phyloP scores from a whole-genome alignment of 345 rosid genomes.

The Populus simonii region DNA sequence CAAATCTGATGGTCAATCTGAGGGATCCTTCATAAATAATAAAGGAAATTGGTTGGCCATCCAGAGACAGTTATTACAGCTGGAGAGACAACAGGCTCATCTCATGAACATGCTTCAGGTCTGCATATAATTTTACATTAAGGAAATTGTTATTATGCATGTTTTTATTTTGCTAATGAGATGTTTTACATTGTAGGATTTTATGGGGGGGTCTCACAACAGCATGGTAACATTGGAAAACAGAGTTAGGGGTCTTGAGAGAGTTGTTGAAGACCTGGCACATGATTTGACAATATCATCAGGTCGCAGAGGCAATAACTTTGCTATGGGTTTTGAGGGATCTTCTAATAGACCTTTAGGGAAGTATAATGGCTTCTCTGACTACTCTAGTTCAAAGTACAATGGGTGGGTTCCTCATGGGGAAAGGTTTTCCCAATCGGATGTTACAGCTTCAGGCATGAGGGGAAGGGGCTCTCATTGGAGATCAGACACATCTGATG shows the following conservation, averaged over 20 bases:
- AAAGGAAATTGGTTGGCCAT: slow-evolving; percentile 93
- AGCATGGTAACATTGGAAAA: slow-evolving; percentile 90
- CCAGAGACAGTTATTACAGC: slow-evolving; percentile 86
- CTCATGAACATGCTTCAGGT: slow-evolving; percentile 97
- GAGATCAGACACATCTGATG: slow-evolving; percentile 70
- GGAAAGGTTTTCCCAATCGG: slow-evolving; percentile 74
- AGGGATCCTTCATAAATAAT: slow-evolving; percentile 67
- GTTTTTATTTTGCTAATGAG: slow-evolving; percentile 19
- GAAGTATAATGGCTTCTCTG: slow-evolving; percentile 72
- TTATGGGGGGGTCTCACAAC: slow-evolving; percentile 97
- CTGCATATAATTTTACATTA: slow-evolving; percentile 18
- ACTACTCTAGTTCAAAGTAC: slow-evolving; percentile 59
- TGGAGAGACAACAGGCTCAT: slow-evolving; percentile 92
- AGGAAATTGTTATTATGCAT: slow-evolving; percentile 15
- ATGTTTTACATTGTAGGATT: slow-evolving; percentile 55
- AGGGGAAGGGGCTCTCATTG: slow-evolving; percentile 74
- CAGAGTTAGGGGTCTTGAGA: slow-evolving; percentile 95
- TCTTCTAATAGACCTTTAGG: slow-evolving; percentile 49
- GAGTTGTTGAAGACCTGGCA: slow-evolving; percentile 93
- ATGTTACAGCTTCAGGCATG: slow-evolving; percentile 49
- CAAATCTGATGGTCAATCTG: slow-evolving; percentile 66
- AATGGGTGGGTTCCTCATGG: slow-evolving; percentile 62
- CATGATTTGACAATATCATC: slow-evolving; percentile 84
- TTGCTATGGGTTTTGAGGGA: slow-evolving; percentile 61
- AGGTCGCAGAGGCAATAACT: slow-evolving; percentile 64